These are phyloP conservation scores for Colletotrichum sp. DNA, from an alignment of 2,329 filamentous ascomycete genomes.

Conservation along the genomic window DNA sequence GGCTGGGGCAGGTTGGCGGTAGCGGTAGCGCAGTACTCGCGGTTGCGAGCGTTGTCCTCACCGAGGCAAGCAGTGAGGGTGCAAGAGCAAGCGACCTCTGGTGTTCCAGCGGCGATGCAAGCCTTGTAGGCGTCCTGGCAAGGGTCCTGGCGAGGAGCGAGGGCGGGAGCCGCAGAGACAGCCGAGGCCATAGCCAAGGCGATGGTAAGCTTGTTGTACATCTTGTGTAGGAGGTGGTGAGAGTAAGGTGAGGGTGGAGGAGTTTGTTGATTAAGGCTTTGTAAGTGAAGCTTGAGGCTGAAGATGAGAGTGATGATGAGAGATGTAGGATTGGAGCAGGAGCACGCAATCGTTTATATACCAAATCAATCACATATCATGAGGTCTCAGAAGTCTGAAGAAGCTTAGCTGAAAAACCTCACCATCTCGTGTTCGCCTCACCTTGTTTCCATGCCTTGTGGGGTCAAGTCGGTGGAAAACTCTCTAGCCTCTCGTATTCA, in stretches of 20 bases:
- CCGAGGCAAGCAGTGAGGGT: conserved; percentile 1
- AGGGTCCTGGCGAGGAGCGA: not conserved
- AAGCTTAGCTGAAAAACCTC: not conserved
- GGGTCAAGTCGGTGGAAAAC: not conserved
- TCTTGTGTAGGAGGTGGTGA: not conserved
- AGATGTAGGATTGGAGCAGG: not conserved
- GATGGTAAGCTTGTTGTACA: conserved; percentile 9
- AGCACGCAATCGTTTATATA: not conserved
- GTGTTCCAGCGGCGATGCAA: conserved; percentile 11
- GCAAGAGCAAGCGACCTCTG: conserved; percentile 11
- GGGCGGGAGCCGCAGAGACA: conserved; percentile 1
- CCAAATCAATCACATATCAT: not conserved
- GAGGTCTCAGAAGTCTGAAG: not conserved
- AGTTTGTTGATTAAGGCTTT: not conserved
- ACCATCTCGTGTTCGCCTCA: conserved; percentile 13
- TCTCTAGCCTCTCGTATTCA: conserved; percentile 4
- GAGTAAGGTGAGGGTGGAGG: not conserved
- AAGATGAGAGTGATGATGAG: not conserved
- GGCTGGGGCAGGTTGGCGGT: conserved; percentile 10
- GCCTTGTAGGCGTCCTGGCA: conserved; percentile 5
- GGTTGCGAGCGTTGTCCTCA: conserved; percentile 18
- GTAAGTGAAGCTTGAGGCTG: not conserved
- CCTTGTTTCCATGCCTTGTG: not conserved
- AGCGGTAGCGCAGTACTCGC: conserved; percentile 11
- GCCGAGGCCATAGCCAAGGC: conserved; percentile 15